Conservation (phyloP, 2,329 filamentous ascomycete species). For the Talaromyces sp. region DNA sequence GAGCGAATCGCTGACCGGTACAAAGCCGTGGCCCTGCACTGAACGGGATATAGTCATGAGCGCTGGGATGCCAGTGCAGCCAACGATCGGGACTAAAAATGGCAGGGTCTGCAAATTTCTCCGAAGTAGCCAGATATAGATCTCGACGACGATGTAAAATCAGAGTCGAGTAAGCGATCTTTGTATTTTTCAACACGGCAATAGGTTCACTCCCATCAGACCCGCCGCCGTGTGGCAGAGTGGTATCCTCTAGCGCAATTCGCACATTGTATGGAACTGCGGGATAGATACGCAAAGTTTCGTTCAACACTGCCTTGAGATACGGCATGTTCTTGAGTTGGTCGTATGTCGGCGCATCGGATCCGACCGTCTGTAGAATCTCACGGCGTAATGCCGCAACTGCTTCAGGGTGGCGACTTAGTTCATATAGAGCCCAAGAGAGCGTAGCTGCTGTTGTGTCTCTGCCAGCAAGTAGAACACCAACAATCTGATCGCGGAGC, state of each 20-base stretch:
- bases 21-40: conserved; percentile 22
- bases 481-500: conserved; percentile 46
- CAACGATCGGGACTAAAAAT: conserved; percentile 27
- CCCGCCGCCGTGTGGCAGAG: conserved; percentile 47
- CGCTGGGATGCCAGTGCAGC: conserved; percentile 14
- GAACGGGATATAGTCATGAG: conserved; percentile 19
- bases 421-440: conserved; percentile 34
- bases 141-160: conserved; percentile 35
- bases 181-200: conserved; percentile 23
- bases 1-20: conserved; percentile 4
- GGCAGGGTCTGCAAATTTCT: conserved; percentile 13
- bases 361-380: neutral
- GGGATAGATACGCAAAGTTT: conserved; percentile 20
- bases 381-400: neutral
- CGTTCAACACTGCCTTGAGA: neutral
- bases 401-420: conserved; percentile 24
- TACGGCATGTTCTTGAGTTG: neutral
- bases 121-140: conserved; percentile 15
- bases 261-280: conserved; percentile 30
- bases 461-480: conserved; percentile 48
- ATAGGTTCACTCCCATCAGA: conserved; percentile 37
- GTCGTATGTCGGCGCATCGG: neutral
- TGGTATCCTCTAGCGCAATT: conserved; percentile 19
- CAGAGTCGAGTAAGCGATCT: conserved; percentile 32
- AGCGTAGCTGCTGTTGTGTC: conserved; percentile 44